Base-by-base conservation (phyloP, 2,329 filamentous ascomycete species). In the Pseudogymnoascus sp. region DNA sequence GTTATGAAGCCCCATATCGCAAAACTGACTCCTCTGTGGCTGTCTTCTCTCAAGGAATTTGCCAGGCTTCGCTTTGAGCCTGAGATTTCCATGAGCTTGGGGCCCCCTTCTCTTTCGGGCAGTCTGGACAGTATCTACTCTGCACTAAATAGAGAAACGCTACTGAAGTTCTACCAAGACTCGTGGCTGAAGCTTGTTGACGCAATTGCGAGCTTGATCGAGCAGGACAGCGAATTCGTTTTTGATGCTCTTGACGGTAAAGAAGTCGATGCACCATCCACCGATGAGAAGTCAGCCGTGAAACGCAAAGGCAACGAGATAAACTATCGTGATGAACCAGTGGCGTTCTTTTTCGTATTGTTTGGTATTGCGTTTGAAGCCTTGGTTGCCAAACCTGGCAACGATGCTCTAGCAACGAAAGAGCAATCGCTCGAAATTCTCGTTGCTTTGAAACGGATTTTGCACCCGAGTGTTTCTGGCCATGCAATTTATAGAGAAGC, bases 291-390 rank as follows among this genome's bases (percentile, higher is more conserved):
- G 53, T 63, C 46, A 11, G 83, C 81, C 65, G 80, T 79, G 2
- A 78, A 82, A 46, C 78, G 80, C 14, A 90, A 89, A 73, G 83
- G 82, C 2, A 82, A 87, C 59, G 90, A 93, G 68, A 97, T 99
- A 78, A 97, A 97, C 75, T 99, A 99, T 74, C 90, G 95, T 59
- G 93, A 97, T 72, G 95, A 99, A 73, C 95, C 95, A 0, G 91
- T 97, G 1, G 95, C 95, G 0, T 99, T 99, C 81, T 99, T 99
- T 79, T 99, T 99, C 71, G 93, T 99, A 12, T 83, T 99, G 0
- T 99, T 97, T 70, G 95, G 95, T 10, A 88, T 99, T 64, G 92
- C 93, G 0, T 97, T 99, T 69, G 96, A 99, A 76, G 93, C 96
- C 16, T 83, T 99, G 21, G 93, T 93, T 6, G 91, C 91, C 5